phyloP scores from a whole-genome alignment of 2,329 filamentous ascomycete genomes.

The Cordyceps fumosorosea region DNA sequence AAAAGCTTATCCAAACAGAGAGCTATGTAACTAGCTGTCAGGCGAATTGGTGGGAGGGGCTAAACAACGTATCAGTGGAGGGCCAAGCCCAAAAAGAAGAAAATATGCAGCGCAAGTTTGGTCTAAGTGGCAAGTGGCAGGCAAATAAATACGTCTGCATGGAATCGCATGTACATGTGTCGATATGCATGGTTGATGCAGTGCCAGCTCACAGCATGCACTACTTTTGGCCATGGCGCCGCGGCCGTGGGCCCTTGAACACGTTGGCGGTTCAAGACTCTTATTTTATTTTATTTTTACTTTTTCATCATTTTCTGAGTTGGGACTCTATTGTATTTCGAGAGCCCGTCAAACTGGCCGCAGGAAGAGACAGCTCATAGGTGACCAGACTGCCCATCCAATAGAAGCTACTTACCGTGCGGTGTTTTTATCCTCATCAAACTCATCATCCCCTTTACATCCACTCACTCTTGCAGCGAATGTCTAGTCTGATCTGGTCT shows the following conservation, averaged over 20 bases:
- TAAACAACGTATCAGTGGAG: not conserved
- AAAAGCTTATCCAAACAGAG: not conserved
- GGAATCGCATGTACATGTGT: not conserved
- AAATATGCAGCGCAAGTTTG: not conserved
- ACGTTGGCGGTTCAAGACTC: not conserved
- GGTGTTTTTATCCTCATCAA: too few relatives aligned
- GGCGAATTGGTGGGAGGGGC: not conserved
- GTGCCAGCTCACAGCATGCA: constrained; percentile 5
- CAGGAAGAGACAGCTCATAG: too few relatives aligned
- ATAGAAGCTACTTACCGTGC: too few relatives aligned
- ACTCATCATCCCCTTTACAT: too few relatives aligned
- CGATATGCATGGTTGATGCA: constrained; percentile 10
- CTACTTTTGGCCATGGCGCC: not conserved
- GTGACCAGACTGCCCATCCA: too few relatives aligned
- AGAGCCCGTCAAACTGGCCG: too few relatives aligned
- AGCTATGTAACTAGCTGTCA: not conserved
- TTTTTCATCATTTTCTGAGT: not conserved
- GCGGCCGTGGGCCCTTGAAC: constrained; percentile 4
- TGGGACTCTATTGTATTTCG: too few relatives aligned
- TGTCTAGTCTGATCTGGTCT: not conserved
- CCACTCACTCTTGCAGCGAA: too few relatives aligned
- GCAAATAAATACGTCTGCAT: not conserved
- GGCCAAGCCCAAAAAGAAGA: not conserved
- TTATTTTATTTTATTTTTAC: not conserved
- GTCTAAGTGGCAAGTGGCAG: too few relatives aligned